Evolutionary conservation across 345 rosid genomes (phyloP).

Genomic region (Sisymbrium irio): DNA sequence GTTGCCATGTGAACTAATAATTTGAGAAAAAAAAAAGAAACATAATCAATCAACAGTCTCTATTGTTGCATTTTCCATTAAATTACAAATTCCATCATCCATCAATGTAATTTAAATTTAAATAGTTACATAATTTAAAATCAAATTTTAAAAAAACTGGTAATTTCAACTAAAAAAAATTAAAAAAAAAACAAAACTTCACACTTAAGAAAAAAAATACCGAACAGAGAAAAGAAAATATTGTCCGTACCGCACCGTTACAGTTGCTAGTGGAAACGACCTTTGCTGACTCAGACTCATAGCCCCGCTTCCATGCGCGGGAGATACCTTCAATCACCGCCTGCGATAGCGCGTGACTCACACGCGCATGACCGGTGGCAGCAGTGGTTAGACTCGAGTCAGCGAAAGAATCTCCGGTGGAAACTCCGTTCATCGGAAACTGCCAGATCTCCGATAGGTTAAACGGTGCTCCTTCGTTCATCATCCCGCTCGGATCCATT

Average conservation of each 20-base stretch:
- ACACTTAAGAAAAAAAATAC: background rate
- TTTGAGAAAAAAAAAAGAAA: background rate
- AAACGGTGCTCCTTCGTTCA: conserved; percentile 43
- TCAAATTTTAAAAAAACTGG: too few species aligned
- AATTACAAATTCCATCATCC: too few species aligned
- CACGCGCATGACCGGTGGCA: conserved; percentile 32
- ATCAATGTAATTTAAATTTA: too few species aligned
- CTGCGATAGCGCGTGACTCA: conserved; percentile 37
- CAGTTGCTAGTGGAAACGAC: conserved; percentile 47
- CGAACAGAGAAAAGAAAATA: background rate
- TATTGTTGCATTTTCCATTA: background rate
- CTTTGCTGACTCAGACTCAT: conserved; percentile 44
- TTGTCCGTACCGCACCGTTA: conserved; percentile 12
- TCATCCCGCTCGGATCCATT: conserved; percentile 79
- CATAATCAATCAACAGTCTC: background rate
- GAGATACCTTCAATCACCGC: conserved; percentile 24
- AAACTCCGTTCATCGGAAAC: conserved; percentile 50
- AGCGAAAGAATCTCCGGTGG: conserved; percentile 30
- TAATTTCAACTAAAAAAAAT: background rate
- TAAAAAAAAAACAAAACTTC: too few species aligned
- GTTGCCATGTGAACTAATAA: background rate
- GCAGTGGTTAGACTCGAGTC: conserved; percentile 34
- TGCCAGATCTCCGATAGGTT: conserved; percentile 82
- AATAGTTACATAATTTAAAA: too few species aligned
- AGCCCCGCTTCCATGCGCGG: conserved; percentile 51